phyloP scores from a whole-genome alignment of 257 asterid species.

The Eustoma russellianum region DNA sequence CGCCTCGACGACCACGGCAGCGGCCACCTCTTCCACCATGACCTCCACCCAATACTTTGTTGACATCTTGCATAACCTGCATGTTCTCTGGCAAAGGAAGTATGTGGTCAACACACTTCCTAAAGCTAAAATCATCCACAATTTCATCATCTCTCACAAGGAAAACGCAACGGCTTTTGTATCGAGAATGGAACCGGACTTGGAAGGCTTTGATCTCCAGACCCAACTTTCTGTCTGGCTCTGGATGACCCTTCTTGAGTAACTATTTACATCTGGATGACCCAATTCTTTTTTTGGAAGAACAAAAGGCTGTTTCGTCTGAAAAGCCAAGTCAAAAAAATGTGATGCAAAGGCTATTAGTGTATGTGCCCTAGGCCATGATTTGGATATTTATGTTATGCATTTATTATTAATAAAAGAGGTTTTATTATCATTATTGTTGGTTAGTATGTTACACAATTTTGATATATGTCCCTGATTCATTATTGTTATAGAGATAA shows the following conservation, averaged over 20 bases:
- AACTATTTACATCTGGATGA: too few relatives aligned
- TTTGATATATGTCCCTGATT: too few relatives aligned
- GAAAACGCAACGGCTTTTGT: slow-evolving; percentile 83
- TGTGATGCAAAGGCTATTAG: too few relatives aligned
- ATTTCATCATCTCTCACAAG: slow-evolving; percentile 69
- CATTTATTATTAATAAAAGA: too few relatives aligned
- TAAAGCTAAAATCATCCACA: slow-evolving; percentile 84
- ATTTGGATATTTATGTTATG: too few relatives aligned
- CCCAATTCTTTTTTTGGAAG: too few relatives aligned
- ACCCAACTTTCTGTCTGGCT: slow-evolving; percentile 83
- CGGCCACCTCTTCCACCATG: slow-evolving; percentile 53
- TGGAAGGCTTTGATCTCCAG: slow-evolving; percentile 57
- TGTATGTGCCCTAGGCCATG: too few relatives aligned
- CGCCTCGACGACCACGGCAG: slow-evolving; percentile 46
- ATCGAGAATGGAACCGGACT: slow-evolving; percentile 69
- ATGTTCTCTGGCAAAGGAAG: slow-evolving; percentile 76
- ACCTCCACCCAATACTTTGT: slow-evolving; percentile 47
- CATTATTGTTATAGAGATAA: too few relatives aligned
- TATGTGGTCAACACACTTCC: slow-evolving; percentile 82
- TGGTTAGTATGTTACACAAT: too few relatives aligned
- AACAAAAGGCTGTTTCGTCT: too few relatives aligned
- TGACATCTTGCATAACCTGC: slow-evolving; percentile 59
- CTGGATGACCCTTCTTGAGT: slow-evolving; percentile 79
- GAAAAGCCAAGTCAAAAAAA: too few relatives aligned
- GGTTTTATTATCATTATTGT: too few relatives aligned